Conservation (phyloP, 176 grass and related monocot species). For the Zizania latifolia region DNA sequence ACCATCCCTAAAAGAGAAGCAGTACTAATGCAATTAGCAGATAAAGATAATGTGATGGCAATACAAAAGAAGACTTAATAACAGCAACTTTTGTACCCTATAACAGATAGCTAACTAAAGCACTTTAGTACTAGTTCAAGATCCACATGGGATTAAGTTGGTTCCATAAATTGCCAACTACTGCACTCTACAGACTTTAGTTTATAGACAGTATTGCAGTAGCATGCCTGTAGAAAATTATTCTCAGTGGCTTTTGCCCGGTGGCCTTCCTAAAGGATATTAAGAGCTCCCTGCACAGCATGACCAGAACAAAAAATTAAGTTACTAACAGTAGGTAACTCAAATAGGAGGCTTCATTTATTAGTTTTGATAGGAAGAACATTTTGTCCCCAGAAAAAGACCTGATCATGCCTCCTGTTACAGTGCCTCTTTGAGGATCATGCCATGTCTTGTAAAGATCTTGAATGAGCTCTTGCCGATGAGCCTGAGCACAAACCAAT, state of each 20-base stretch:
- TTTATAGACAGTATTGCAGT: neutral
- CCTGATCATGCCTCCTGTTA: slow-evolving; percentile 66
- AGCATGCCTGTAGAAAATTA: slow-evolving; percentile 93
- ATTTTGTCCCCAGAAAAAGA: slow-evolving; percentile 13
- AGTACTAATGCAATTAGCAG: neutral
- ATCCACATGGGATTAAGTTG: slow-evolving; percentile 6
- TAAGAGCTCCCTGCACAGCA: slow-evolving; percentile 70
- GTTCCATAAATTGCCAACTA: neutral
- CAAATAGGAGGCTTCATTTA: neutral
- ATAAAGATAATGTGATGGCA: neutral
- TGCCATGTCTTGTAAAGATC: slow-evolving; percentile 99
- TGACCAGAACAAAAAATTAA: slow-evolving; percentile 1
- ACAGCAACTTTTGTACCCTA: too few relatives aligned
- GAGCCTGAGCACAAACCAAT: slow-evolving; percentile 56
- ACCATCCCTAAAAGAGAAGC: slow-evolving; percentile 63
- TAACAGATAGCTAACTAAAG: neutral
- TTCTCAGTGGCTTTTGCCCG: slow-evolving; percentile 86
- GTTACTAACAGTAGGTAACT: neutral
- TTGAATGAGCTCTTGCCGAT: slow-evolving; percentile 77
- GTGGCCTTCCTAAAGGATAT: slow-evolving; percentile 98
- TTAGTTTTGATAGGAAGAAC: neutral
- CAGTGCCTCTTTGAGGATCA: slow-evolving; percentile 78
- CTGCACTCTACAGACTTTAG: neutral
- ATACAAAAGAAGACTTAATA: neutral
- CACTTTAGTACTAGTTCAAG: slow-evolving; percentile 34